Base-by-base conservation (phyloP, 1,139 yeast species). In the Taiozyma sp. region DNA sequence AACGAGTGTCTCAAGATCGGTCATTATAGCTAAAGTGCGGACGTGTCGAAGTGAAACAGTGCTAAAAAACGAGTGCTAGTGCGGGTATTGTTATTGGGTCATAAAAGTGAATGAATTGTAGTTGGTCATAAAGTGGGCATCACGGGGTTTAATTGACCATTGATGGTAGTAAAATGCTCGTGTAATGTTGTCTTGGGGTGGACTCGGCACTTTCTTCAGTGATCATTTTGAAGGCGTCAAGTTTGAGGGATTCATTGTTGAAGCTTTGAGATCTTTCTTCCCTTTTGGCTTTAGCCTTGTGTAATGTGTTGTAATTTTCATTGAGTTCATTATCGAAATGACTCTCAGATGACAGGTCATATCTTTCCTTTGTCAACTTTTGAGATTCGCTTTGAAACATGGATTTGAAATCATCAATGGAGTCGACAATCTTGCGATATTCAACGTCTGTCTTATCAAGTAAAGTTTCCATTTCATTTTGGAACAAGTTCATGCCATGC, bases 381-480 rank as follows among this genome's bases (percentile, higher is more conserved):
- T 19, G 41, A 38, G 24, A 19, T 38, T 38, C 41, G 19, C 4
- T 39, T 43, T 40, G 16, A 43, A 49, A 52, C 27, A 52, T 24
- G n/a, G 53, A 43, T 28, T 52, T 52, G 45, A 59, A 51, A 30
- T 54, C 52, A 29, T 54, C 54, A 48, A 59, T 58, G 19, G 61
- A 54, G 8, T 49, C 51, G 28, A 53, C 51, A 23, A 59, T 49
- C 45, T 57, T 51, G 12, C 48, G 45, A 43, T 51, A 55, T 43
- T 55, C 59, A 13, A 43, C 45, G 16, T 52, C 55, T 9, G 54
- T 49, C 16, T 51, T 54, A 40, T 53, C 29, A 3, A 24, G 50
- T 16, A 56, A 56, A 4, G 46, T 24, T 10, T 54, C 57, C 49
- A 57, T 46, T 36, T 57, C 54, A 38, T 48, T 49, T 38, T 49